Evolutionary conservation across 805 yeast genomes (phyloP).

Genomic region (Spathaspora hagerdaliae): DNA sequence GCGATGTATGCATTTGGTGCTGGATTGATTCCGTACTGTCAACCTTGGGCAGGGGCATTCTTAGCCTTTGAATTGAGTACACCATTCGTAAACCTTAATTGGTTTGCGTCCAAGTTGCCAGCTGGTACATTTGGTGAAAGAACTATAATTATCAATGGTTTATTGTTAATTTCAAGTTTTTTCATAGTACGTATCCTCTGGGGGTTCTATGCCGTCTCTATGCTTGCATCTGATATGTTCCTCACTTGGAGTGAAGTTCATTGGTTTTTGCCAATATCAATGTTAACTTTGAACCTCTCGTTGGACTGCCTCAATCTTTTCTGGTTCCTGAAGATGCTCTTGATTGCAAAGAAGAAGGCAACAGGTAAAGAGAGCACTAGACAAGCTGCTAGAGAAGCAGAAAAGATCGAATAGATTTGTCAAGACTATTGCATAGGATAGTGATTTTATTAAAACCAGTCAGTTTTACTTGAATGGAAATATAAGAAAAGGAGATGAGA

Average conservation of each 20-base stretch:
- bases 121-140: slow-evolving; percentile 55
- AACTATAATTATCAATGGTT: slow-evolving; percentile 63
- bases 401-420: slow-evolving; percentile 11
- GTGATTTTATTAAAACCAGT: too few relatives aligned
- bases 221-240: slow-evolving; percentile 47
- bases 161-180: slow-evolving; percentile 63
- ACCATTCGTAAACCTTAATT: slow-evolving; percentile 91
- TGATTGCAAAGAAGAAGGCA: slow-evolving; percentile 58
- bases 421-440: too few relatives aligned
- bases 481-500: too few relatives aligned
- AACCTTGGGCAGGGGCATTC: slow-evolving; percentile 79
- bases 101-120: slow-evolving; percentile 83
- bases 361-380: slow-evolving; percentile 10
- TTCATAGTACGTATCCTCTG: slow-evolving; percentile 77
- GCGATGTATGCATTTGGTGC: slow-evolving; percentile 70
- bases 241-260: slow-evolving; percentile 43
- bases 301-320: slow-evolving; percentile 67
- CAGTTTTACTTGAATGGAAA: too few relatives aligned
- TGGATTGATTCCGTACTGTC: slow-evolving; percentile 68
- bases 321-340: slow-evolving; percentile 89
- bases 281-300: slow-evolving; percentile 55
- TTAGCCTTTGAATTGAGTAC: slow-evolving; percentile 84
- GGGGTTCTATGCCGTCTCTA: slow-evolving; percentile 74
- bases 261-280: slow-evolving; percentile 41
- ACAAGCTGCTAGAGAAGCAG: slow-evolving; percentile 14